Evolutionary conservation across 768 basidiomycete species (phyloP).

Genomic region (Boletus rubroflammeus): DNA sequence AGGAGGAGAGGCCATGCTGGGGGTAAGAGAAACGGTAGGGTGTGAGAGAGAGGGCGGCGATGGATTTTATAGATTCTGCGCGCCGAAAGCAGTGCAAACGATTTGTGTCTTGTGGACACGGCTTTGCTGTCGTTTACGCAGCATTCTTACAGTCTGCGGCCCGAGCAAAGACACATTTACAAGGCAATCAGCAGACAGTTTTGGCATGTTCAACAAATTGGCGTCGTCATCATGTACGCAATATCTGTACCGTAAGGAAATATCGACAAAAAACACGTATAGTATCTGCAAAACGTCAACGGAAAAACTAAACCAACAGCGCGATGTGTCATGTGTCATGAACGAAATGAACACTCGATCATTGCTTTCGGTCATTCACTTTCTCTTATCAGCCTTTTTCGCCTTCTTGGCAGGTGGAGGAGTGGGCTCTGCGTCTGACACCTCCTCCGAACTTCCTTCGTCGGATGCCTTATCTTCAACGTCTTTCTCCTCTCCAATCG

Average conservation of each 20-base stretch:
- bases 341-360: constrained; percentile 9
- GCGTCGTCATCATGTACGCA: not conserved
- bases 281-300: constrained; percentile 17
- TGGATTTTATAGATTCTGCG: constrained; percentile 22
- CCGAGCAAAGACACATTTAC: constrained; percentile 11
- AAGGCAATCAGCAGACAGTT: not conserved
- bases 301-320: constrained; percentile 4
- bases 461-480: constrained; percentile 22
- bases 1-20: constrained; percentile 44
- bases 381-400: constrained; percentile 28
- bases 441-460: constrained; percentile 21
- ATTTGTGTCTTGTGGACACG: constrained; percentile 27
- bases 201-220: not conserved
- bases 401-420: constrained; percentile 30
- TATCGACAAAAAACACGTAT: constrained; percentile 28
- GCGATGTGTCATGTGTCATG: not conserved
- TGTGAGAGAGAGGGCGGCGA: constrained; percentile 23
- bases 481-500: constrained; percentile 25
- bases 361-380: constrained; percentile 13
- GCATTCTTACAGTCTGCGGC: constrained; percentile 16
- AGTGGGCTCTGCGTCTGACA: constrained; percentile 26
- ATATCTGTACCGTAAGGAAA: constrained; percentile 22
- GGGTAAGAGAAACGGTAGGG: constrained; percentile 1
- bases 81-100: constrained; percentile 14
- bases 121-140: constrained; percentile 33